Percentiles rank a stretch among this genome's conserved stretches.
phyloP scores from a whole-genome alignment of 108 stramenopile genomes.

The Discostella stelligeroides region DNA sequence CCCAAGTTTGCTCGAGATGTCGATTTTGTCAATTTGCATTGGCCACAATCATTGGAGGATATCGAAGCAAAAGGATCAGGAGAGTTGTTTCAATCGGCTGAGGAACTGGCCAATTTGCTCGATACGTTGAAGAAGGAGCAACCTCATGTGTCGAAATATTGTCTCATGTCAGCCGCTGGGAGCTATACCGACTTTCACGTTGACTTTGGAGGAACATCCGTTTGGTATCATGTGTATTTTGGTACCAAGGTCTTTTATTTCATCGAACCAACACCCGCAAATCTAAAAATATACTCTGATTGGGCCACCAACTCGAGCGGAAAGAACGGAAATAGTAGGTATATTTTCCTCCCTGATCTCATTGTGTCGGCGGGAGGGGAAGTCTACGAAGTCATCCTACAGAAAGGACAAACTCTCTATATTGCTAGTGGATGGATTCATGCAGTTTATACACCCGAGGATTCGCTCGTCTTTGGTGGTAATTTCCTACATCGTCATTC shows the following conservation, averaged over 20 bases:
- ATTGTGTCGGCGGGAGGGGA: constrained; percentile 23
- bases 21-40: constrained; percentile 58
- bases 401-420: constrained; percentile 75
- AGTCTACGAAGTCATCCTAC: constrained; percentile 55
- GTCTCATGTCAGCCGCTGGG: constrained; percentile 81
- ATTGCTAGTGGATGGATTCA: constrained; percentile 96
- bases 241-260: constrained; percentile 88
- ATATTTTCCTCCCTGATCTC: constrained; percentile 41
- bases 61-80: not conserved
- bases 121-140: constrained; percentile 32
- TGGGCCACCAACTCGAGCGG: constrained; percentile 75
- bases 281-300: constrained; percentile 75
- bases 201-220: constrained; percentile 94
- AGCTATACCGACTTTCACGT: constrained; percentile 95
- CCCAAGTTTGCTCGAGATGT: no score
- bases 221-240: constrained; percentile 89
- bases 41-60: constrained; percentile 51
- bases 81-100: not conserved
- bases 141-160: constrained; percentile 84
- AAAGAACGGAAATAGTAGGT: constrained; percentile 51
- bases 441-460: constrained; percentile 89
- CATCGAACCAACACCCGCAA: constrained; percentile 71
- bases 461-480: constrained; percentile 89
- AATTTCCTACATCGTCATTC: constrained; percentile 79
- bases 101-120: constrained; percentile 13